These are phyloP conservation scores for Pholiota microspora DNA, from an alignment of 768 basidiomycete genomes.

Conservation along the genomic window DNA sequence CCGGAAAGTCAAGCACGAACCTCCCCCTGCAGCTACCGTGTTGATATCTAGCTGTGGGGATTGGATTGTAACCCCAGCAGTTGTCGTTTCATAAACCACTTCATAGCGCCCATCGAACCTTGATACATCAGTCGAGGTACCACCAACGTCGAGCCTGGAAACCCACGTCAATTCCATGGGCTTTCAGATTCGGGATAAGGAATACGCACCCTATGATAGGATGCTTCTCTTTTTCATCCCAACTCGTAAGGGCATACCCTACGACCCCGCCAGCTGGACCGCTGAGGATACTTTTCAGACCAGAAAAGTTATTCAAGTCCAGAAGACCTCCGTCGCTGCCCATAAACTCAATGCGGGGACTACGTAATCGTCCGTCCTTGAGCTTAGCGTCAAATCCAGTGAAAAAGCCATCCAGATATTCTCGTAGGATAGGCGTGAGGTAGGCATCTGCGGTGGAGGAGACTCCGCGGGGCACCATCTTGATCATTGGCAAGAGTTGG, in stretches of 20 bases:
- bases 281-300: constrained; percentile 89
- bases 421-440: constrained; percentile 81
- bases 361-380: constrained; percentile 52
- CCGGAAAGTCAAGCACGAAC: constrained; percentile 82
- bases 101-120: constrained; percentile 91
- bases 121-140: constrained; percentile 94
- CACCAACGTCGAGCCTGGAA: constrained; percentile 83
- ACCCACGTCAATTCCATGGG: background rate
- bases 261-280: constrained; percentile 97
- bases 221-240: constrained; percentile 67
- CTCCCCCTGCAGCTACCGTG: constrained; percentile 94
- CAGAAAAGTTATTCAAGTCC: constrained; percentile 82
- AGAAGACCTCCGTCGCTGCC: constrained; percentile 87
- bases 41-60: constrained; percentile 94
- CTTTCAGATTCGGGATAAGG: background rate
- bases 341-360: constrained; percentile 92
- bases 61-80: constrained; percentile 90
- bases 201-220: constrained; percentile 80
- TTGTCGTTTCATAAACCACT: constrained; percentile 93
- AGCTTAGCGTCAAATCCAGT: constrained; percentile 79
- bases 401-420: constrained; percentile 92
- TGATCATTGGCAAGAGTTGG: constrained; percentile 90
- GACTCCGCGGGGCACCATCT: constrained; percentile 90
- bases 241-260: constrained; percentile 90
- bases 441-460: constrained; percentile 96